These are phyloP conservation scores for Adansonia digitata DNA, from an alignment of 345 rosid species.

Conservation along the genomic window DNA sequence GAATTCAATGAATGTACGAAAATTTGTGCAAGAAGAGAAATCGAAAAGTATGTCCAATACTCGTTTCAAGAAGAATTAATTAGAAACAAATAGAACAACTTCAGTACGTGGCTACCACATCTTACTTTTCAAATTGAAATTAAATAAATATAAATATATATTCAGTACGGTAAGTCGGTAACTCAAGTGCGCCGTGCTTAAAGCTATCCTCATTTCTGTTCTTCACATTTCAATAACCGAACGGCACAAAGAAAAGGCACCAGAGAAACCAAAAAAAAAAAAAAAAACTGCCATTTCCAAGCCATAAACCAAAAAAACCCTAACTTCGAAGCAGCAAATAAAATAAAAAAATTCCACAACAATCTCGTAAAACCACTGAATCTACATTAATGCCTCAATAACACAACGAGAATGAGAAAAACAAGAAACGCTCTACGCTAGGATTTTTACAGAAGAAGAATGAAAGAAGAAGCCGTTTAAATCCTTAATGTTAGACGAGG, in stretches of 20 bases:
- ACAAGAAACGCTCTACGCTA: background rate
- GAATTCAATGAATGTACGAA: background rate
- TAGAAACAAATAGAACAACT: background rate
- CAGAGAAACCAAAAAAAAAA: background rate
- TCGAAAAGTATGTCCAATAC: background rate
- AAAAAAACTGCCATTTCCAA: background rate
- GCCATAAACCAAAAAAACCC: conserved; percentile 16
- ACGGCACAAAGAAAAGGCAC: background rate
- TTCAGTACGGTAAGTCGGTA: background rate
- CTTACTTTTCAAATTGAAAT: background rate
- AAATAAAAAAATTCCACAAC: background rate
- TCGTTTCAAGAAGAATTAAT: background rate
- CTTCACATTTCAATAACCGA: too few relatives aligned
- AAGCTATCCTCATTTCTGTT: background rate
- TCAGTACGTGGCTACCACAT: background rate
- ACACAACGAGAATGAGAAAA: background rate
- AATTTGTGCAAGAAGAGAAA: background rate
- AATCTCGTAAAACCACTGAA: conserved; percentile 8
- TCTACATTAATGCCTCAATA: background rate
- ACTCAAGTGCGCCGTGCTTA: background rate
- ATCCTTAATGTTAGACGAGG: background rate
- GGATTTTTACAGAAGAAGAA: conserved; percentile 16
- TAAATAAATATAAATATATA: background rate
- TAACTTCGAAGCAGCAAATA: background rate
- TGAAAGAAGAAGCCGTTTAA: background rate